A percentile compares a stretch with the other conserved stretches of the same genome.
Conservation (phyloP, 352 stramenopile genomes). For the Thalassiosira gravida region DNA sequence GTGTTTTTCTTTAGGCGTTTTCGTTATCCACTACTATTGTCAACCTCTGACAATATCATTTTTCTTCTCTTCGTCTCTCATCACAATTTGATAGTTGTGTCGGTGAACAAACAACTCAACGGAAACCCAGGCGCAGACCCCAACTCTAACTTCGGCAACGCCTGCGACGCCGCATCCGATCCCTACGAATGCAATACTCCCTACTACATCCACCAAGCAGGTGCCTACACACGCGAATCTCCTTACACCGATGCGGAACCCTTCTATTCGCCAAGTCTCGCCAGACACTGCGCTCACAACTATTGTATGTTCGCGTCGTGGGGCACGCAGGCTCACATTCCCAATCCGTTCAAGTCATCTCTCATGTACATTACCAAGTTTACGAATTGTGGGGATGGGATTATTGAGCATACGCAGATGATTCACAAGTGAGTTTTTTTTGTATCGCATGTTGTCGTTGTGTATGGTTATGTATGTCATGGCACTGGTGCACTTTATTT, state of each 20-base stretch:
- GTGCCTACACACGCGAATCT: slow-evolving; percentile 35
- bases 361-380: slow-evolving; percentile 52
- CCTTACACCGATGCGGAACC: slow-evolving; percentile 1
- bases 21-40: too few relatives aligned
- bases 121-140: not conserved
- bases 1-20: too few relatives aligned
- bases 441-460: not conserved
- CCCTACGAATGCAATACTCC: too few relatives aligned
- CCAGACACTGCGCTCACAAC: slow-evolving; percentile 17
- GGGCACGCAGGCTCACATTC: slow-evolving; percentile 38
- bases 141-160: too few relatives aligned
- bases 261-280: slow-evolving; percentile 9
- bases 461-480: too few relatives aligned
- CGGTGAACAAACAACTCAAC: slow-evolving; percentile 21
- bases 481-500: too few relatives aligned
- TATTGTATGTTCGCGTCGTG: slow-evolving; percentile 40
- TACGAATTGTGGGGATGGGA: slow-evolving; percentile 41
- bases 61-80: too few relatives aligned
- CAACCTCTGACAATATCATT: too few relatives aligned
- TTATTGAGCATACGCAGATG: slow-evolving; percentile 42
- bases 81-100: too few relatives aligned
- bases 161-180: too few relatives aligned
- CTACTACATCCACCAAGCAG: slow-evolving; percentile 57
- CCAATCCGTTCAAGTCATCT: slow-evolving; percentile 20
- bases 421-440: slow-evolving; percentile 16